Evolutionary conservation across 164 flowering plant species (phyloP).

Genomic region (Sextonia rubra): DNA sequence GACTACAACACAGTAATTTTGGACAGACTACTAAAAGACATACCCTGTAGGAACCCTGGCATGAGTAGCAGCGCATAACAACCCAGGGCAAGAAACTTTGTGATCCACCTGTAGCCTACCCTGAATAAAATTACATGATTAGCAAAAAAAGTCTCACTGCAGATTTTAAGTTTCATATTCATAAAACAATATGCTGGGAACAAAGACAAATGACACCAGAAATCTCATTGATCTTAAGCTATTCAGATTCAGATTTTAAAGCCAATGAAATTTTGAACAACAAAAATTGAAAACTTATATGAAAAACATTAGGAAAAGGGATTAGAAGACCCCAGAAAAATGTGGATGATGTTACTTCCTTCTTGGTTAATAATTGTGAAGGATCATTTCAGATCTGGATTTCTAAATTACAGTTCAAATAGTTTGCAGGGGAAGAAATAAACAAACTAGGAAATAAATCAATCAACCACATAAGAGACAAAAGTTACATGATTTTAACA

Average conservation of each 20-base stretch:
- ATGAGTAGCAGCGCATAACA: conserved; percentile 79
- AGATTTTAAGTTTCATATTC: background rate
- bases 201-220: background rate
- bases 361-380: too few relatives aligned
- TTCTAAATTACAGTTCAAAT: too few relatives aligned
- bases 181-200: background rate
- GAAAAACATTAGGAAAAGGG: background rate
- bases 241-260: background rate
- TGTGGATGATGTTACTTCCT: too few relatives aligned
- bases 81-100: conserved; percentile 64
- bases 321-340: background rate
- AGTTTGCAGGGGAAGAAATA: too few relatives aligned
- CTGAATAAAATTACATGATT: conserved; percentile 48
- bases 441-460: too few relatives aligned
- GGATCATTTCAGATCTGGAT: too few relatives aligned
- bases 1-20: background rate
- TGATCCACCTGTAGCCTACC: conserved; percentile 93
- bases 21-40: background rate
- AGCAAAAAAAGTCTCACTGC: conserved; percentile 2
- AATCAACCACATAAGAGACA: too few relatives aligned
- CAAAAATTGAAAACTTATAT: background rate
- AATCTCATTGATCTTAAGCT: background rate
- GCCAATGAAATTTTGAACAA: background rate
- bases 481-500: too few relatives aligned
- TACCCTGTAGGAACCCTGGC: conserved; percentile 97